phyloP scores from a whole-genome alignment of 352 stramenopile genomes.

The Phytopythium helicoides region DNA sequence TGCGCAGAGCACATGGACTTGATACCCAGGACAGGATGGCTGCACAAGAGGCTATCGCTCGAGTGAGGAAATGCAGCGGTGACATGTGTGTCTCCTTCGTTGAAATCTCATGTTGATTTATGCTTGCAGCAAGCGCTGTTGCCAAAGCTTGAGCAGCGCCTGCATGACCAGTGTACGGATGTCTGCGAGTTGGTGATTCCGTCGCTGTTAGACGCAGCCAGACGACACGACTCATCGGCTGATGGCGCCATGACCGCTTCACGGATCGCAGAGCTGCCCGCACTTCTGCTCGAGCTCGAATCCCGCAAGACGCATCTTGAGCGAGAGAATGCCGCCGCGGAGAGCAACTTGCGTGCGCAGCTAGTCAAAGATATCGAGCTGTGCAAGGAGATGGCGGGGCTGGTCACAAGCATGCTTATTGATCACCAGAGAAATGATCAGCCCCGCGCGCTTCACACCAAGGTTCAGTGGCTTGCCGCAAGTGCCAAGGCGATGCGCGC shows the following conservation, averaged over 20 bases:
- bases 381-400: conserved; percentile 19
- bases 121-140: conserved; percentile 22
- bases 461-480: conserved; percentile 26
- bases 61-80: conserved; percentile 13
- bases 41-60: conserved; percentile 17
- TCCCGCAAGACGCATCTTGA: conserved; percentile 14
- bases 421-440: conserved; percentile 34
- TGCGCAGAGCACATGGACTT: conserved; percentile 18
- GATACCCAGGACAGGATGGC: conserved; percentile 11
- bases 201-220: conserved; percentile 12
- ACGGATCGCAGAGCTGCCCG: conserved; percentile 27
- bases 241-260: conserved; percentile 8
- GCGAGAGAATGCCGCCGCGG: conserved; percentile 4
- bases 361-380: conserved; percentile 17
- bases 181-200: conserved; percentile 32
- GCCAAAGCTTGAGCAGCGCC: conserved; percentile 23
- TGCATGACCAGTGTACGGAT: conserved; percentile 25
- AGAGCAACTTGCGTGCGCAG: conserved; percentile 10
- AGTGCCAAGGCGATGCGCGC: conserved; percentile 23
- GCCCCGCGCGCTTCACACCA: conserved; percentile 22
- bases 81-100: not conserved
- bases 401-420: conserved; percentile 17
- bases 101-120: not conserved
- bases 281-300: conserved; percentile 29
- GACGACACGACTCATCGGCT: not conserved